phyloP scores from a whole-genome alignment of 768 basidiomycete species.

The Termitomyces sp. region DNA sequence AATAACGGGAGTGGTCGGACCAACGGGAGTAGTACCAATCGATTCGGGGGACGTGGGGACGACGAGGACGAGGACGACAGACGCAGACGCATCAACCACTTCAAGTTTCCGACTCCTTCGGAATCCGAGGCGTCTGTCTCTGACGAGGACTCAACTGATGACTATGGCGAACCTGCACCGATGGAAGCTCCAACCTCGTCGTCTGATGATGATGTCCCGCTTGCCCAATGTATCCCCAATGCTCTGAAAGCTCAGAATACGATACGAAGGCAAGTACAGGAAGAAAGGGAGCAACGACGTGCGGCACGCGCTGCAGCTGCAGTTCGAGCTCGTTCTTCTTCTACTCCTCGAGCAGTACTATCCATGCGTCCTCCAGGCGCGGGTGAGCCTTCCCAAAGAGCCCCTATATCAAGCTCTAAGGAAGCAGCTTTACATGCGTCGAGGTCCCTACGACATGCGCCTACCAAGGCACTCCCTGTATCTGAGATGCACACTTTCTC shows the following conservation, averaged over 20 bases:
- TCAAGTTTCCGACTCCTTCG: conserved; percentile 27
- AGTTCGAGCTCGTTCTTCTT: conserved; percentile 11
- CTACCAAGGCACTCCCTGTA: conserved; percentile 39
- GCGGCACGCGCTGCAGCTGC: conserved; percentile 34
- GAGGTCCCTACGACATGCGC: conserved; percentile 27
- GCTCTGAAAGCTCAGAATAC: conserved; percentile 80
- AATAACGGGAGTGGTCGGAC: conserved; percentile 18
- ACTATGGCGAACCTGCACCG: conserved; percentile 28
- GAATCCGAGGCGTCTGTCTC: conserved; percentile 35
- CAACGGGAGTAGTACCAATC: conserved; percentile 25
- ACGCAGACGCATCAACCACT: conserved; percentile 17
- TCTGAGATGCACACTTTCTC: conserved; percentile 36
- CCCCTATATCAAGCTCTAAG: conserved; percentile 24
- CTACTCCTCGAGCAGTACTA: conserved; percentile 20
- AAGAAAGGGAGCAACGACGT: conserved; percentile 58
- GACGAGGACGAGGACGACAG: conserved; percentile 25
- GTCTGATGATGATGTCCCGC: conserved; percentile 76
- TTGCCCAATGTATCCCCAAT: conserved; percentile 78
- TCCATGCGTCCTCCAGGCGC: conserved; percentile 34
- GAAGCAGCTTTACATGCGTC: conserved; percentile 33
- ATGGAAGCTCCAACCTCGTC: conserved; percentile 15
- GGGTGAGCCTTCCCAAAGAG: conserved; percentile 10
- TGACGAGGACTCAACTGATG: conserved; percentile 31
- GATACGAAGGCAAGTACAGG: conserved; percentile 65
- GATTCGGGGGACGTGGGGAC: conserved; percentile 32